These are phyloP conservation scores for Mycena floridula DNA, from an alignment of 768 basidiomycete genomes.

Conservation along the genomic window DNA sequence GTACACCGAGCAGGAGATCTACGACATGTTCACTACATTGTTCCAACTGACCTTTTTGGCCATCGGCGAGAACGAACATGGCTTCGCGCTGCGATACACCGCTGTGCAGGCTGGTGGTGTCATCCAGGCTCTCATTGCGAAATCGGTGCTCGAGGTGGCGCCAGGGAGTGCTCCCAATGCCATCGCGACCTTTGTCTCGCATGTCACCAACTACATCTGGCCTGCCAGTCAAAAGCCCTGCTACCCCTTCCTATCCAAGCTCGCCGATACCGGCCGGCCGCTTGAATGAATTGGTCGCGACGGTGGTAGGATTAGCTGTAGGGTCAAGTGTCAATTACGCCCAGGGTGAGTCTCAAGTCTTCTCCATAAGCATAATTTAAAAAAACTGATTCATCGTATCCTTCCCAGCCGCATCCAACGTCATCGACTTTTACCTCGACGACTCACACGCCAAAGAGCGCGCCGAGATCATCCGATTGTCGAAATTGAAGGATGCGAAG, in stretches of 20 bases:
- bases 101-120: constrained; percentile 12
- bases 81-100: constrained; percentile 7
- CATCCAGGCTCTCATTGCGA: constrained; percentile 10
- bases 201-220: constrained; percentile 20
- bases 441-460: constrained; percentile 31
- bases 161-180: constrained; percentile 14
- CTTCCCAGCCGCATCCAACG: constrained; percentile 31
- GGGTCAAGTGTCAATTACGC: constrained; percentile 40
- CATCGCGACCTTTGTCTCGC: constrained; percentile 18
- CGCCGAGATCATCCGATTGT: constrained; percentile 30
- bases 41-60: constrained; percentile 17
- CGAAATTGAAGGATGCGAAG: constrained; percentile 22
- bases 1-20: constrained; percentile 41
- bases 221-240: constrained; percentile 26
- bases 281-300: constrained; percentile 37
- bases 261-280: constrained; percentile 29
- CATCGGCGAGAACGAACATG: constrained; percentile 13
- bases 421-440: constrained; percentile 50
- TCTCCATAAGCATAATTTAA: not conserved
- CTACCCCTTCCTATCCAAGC: constrained; percentile 31
- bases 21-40: constrained; percentile 32
- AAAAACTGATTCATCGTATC: constrained; percentile 1
- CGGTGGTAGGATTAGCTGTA: constrained; percentile 40
- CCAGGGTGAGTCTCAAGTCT: constrained; percentile 27
- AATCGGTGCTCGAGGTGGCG: constrained; percentile 2